Evolutionary conservation across 2,329 filamentous ascomycete genomes (phyloP).

Genomic region (Epichloe amarillans): DNA sequence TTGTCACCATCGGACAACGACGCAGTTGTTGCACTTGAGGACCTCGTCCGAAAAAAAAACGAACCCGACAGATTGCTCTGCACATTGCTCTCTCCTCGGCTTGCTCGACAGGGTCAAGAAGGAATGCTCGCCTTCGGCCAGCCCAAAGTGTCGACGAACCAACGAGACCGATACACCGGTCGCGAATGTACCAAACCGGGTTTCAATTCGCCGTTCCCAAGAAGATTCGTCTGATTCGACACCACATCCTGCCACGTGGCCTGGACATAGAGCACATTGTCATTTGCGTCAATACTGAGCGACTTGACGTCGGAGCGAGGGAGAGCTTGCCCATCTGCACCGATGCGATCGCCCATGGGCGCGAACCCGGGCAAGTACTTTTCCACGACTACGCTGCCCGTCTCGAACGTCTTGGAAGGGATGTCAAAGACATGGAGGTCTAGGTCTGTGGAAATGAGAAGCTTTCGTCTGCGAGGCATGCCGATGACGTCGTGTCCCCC

Average conservation of each 20-base stretch:
- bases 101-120: neutral
- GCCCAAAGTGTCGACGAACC: neutral
- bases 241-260: neutral
- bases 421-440: slow-evolving; percentile 2
- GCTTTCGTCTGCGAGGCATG: neutral
- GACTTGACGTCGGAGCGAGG: slow-evolving; percentile 3
- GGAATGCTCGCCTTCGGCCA: neutral
- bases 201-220: neutral
- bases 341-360: neutral
- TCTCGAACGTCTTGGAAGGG: neutral
- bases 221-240: neutral
- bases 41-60: no score
- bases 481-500: neutral
- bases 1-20: no score
- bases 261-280: neutral
- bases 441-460: slow-evolving; percentile 1
- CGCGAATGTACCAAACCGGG: neutral
- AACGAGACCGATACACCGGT: slow-evolving; percentile 1
- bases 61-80: no score
- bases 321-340: neutral
- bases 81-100: no score
- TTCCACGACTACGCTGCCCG: neutral
- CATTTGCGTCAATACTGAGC: neutral
- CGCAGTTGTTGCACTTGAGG: no score
- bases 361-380: neutral